phyloP scores from a whole-genome alignment of 2,329 filamentous ascomycete genomes.

The Penicillium corylophilum region DNA sequence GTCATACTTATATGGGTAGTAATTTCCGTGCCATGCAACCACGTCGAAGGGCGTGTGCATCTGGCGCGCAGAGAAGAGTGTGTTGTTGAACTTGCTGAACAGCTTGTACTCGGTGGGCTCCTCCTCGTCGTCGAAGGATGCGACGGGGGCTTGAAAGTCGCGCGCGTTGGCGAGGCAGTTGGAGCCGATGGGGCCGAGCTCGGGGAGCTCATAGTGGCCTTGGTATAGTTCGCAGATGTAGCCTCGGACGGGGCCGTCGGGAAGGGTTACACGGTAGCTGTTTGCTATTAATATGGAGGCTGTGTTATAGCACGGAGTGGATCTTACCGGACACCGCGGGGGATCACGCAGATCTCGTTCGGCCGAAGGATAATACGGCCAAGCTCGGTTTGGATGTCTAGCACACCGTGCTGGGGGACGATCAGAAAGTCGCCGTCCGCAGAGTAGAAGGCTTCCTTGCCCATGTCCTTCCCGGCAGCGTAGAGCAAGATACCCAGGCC shows the following conservation, averaged over 20 bases:
- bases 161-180: constrained; percentile 72
- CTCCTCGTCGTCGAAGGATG: constrained; percentile 63
- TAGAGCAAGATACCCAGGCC: constrained; percentile 81
- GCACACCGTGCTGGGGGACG: constrained; percentile 69
- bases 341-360: constrained; percentile 75
- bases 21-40: constrained; percentile 77
- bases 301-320: background rate
- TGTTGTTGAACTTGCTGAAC: constrained; percentile 65
- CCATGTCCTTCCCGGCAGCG: constrained; percentile 76
- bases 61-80: constrained; percentile 65
- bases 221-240: constrained; percentile 76
- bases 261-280: constrained; percentile 66
- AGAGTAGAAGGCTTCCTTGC: constrained; percentile 76
- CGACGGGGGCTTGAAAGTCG: constrained; percentile 73
- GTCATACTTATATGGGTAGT: constrained; percentile 80
- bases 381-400: constrained; percentile 77
- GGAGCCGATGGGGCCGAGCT: constrained; percentile 71
- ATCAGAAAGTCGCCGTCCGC: constrained; percentile 78
- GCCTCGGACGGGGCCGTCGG: constrained; percentile 62
- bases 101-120: constrained; percentile 53
- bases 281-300: background rate
- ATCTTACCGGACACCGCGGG: constrained; percentile 62
- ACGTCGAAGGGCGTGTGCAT: constrained; percentile 74
- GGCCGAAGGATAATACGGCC: constrained; percentile 73
- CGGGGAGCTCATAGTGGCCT: constrained; percentile 69